Conservation (phyloP, 2,329 filamentous ascomycete genomes). For the Colletotrichum liaoningense region DNA sequence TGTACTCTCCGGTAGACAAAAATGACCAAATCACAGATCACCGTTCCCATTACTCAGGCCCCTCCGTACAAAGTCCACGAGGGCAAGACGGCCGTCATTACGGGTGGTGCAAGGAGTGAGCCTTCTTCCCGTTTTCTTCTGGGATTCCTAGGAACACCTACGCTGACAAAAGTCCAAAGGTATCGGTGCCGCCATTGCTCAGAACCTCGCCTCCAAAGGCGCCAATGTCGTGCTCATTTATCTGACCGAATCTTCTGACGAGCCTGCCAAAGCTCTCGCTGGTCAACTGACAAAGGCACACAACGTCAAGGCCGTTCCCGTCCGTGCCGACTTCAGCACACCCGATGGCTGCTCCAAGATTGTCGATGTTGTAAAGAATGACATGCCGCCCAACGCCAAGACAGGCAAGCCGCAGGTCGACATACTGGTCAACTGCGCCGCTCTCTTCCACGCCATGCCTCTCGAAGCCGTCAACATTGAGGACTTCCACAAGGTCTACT, state of each 20-base stretch:
- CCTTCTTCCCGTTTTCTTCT: not conserved
- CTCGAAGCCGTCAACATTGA: slow-evolving; percentile 58
- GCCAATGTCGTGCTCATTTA: slow-evolving; percentile 70
- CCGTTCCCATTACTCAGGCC: slow-evolving; percentile 33
- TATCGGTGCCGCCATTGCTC: slow-evolving; percentile 69
- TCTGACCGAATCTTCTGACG: slow-evolving; percentile 65
- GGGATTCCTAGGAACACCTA: slow-evolving; percentile 8
- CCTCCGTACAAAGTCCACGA: slow-evolving; percentile 45
- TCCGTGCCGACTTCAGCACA: slow-evolving; percentile 73
- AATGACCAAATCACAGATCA: slow-evolving; percentile 20
- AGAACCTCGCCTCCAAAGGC: slow-evolving; percentile 70
- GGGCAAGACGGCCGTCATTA: slow-evolving; percentile 63
- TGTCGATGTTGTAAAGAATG: slow-evolving; percentile 60
- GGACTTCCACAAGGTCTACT: slow-evolving; percentile 66
- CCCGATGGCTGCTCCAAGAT: slow-evolving; percentile 65
- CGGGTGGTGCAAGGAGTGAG: slow-evolving; percentile 62
- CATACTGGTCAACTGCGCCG: slow-evolving; percentile 70
- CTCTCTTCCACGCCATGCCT: slow-evolving; percentile 58
- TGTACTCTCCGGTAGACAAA: not conserved
- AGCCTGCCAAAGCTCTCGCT: slow-evolving; percentile 59
- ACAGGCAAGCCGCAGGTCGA: slow-evolving; percentile 65
- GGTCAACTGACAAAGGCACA: slow-evolving; percentile 57
- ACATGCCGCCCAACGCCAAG: slow-evolving; percentile 52
- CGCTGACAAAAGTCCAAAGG: slow-evolving; percentile 49
- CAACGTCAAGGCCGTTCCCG: slow-evolving; percentile 61